phyloP scores from a whole-genome alignment of 768 basidiomycete species.

The Leccinum aurantiacum region DNA sequence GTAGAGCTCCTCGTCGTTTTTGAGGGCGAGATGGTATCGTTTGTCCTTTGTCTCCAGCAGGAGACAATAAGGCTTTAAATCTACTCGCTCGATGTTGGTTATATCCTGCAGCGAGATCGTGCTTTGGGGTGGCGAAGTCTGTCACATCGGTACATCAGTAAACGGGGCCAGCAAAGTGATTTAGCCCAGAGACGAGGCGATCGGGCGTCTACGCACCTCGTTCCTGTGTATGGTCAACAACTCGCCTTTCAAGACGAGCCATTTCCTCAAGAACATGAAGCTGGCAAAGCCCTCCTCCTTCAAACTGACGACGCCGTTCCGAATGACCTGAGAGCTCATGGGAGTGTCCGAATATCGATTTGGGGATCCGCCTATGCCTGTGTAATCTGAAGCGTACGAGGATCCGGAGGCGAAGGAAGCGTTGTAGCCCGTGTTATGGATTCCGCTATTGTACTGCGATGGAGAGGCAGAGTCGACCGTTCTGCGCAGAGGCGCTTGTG shows the following conservation, averaged over 20 bases:
- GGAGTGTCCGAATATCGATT: conserved; percentile 45
- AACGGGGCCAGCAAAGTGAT: background rate
- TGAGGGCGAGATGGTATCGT: conserved; percentile 76
- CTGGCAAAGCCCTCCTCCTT: conserved; percentile 95
- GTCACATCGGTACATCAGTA: conserved; percentile 11
- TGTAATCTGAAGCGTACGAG: conserved; percentile 65
- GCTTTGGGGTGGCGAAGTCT: conserved; percentile 59
- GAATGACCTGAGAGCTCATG: conserved; percentile 48
- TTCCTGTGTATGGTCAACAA: conserved; percentile 83
- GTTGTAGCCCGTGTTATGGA: conserved; percentile 58
- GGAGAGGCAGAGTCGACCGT: conserved; percentile 37
- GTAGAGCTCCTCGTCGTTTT: conserved; percentile 96
- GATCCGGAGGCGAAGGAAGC: conserved; percentile 58
- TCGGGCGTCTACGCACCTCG: conserved; percentile 59
- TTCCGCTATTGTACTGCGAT: conserved; percentile 37
- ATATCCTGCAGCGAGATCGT: conserved; percentile 74
- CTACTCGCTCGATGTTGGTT: conserved; percentile 84
- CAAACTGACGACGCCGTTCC: conserved; percentile 74
- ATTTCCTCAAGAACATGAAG: conserved; percentile 90
- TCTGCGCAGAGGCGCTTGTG: conserved; percentile 61
- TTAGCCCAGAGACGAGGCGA: background rate
- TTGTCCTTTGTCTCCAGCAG: conserved; percentile 84
- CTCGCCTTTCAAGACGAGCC: conserved; percentile 82
- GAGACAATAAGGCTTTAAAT: conserved; percentile 93
- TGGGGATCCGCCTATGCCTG: conserved; percentile 81